phyloP scores from a whole-genome alignment of 495 filamentous ascomycete genomes.

The Stereocaulon alpinum region DNA sequence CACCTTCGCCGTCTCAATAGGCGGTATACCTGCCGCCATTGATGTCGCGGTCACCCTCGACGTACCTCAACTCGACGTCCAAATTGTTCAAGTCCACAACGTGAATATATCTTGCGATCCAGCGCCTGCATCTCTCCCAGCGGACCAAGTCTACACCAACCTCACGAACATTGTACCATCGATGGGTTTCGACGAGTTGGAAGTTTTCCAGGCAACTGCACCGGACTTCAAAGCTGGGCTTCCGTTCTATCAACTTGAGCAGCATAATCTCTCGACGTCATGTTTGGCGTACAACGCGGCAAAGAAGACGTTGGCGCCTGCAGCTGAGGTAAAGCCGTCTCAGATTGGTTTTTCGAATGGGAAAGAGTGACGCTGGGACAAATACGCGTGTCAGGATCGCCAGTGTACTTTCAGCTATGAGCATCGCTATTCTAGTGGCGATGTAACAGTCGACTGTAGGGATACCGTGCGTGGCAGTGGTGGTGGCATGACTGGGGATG shows the following conservation, averaged over 20 bases:
- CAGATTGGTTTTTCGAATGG: neutral
- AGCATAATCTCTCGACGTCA: neutral
- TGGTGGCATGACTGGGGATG: no score
- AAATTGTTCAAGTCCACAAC: slow-evolving; percentile 5
- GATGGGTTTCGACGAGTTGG: slow-evolving; percentile 8
- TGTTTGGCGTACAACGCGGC: slow-evolving; percentile 2
- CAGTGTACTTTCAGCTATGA: neutral
- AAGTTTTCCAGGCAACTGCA: neutral
- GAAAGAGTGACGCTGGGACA: neutral
- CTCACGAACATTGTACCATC: slow-evolving; percentile 6
- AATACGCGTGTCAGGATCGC: neutral
- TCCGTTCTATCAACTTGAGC: neutral
- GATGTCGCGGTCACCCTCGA: slow-evolving; percentile 3
- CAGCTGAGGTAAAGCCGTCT: neutral
- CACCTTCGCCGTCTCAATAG: neutral
- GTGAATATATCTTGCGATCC: slow-evolving; percentile 6
- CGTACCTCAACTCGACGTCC: slow-evolving; percentile 2
- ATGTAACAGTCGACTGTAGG: neutral
- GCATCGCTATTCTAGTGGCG: neutral
- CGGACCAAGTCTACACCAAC: slow-evolving; percentile 5
- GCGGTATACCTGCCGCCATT: neutral
- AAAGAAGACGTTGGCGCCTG: slow-evolving; percentile 5
- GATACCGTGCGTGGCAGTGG: neutral
- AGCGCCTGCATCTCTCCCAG: neutral
- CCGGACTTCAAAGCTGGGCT: neutral